Conservation (phyloP, 495 filamentous ascomycete species). For the Hamigera avellanea region DNA sequence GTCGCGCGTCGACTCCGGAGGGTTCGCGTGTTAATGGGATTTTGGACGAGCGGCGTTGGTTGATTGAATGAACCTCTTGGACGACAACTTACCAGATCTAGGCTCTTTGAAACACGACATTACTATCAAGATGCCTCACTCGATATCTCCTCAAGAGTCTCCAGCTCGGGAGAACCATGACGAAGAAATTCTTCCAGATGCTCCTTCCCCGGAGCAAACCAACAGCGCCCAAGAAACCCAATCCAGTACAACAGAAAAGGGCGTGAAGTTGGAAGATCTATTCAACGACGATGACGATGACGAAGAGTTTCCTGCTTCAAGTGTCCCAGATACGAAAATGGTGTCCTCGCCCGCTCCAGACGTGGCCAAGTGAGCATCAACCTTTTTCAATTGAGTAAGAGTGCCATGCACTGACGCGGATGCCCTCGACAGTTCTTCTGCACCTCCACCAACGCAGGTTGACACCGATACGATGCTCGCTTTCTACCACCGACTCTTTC, state of each 20-base stretch:
- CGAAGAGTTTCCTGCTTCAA: constrained; percentile 58
- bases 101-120: not conserved
- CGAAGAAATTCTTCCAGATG: constrained; percentile 30
- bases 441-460: constrained; percentile 30
- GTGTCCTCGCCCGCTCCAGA: constrained; percentile 29
- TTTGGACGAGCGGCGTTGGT: constrained; percentile 1
- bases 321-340: constrained; percentile 32
- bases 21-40: constrained; percentile 14
- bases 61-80: too few relatives aligned
- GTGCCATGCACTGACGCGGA: not conserved
- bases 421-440: constrained; percentile 8
- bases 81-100: too few relatives aligned
- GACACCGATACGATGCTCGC: constrained; percentile 75
- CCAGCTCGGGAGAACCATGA: constrained; percentile 15
- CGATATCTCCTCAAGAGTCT: constrained; percentile 27
- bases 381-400: too few relatives aligned
- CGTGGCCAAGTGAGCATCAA: constrained; percentile 27
- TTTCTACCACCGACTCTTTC: constrained; percentile 94
- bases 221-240: constrained; percentile 10
- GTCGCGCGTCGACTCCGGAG: not conserved
- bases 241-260: constrained; percentile 13
- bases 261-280: constrained; percentile 66
- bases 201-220: constrained; percentile 11
- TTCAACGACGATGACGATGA: constrained; percentile 72
- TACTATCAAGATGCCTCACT: constrained; percentile 38